Percentiles rank a stretch among this genome's conserved stretches.
Conservation (phyloP, 176 grass and related monocot genomes). For the Oryza nivara region DNA sequence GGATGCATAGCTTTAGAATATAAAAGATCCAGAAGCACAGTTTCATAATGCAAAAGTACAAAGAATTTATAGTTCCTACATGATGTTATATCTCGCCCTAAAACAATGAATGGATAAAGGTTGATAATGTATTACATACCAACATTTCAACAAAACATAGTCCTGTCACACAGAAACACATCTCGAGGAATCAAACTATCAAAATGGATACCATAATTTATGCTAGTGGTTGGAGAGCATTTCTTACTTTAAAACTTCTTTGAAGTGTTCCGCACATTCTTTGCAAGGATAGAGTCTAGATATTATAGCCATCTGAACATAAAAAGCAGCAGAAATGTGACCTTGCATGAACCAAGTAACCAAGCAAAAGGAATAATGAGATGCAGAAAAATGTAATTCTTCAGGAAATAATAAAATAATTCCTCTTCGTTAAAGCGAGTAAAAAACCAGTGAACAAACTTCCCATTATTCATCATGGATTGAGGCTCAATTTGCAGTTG, state of each 20-base stretch:
- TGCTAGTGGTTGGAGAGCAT: constrained; percentile 19
- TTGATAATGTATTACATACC: neutral
- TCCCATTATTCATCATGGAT: neutral
- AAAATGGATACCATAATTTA: constrained; percentile 1
- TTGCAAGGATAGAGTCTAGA: constrained; percentile 94
- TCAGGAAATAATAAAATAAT: neutral
- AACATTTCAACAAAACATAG: constrained; percentile 1
- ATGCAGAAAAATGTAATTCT: neutral
- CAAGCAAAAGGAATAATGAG: neutral
- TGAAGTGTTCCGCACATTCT: constrained; percentile 95
- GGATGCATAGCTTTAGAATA: neutral
- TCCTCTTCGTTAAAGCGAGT: neutral
- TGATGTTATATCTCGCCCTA: neutral
- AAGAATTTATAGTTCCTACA: neutral
- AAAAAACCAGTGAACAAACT: neutral
- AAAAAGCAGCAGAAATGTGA: constrained; percentile 36
- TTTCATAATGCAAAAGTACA: constrained; percentile 10
- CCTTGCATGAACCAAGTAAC: constrained; percentile 24
- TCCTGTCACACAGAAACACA: neutral
- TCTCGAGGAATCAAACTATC: neutral
- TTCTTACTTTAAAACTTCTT: constrained; percentile 95
- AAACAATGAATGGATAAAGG: neutral
- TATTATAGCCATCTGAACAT: constrained; percentile 81
- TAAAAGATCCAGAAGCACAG: neutral
- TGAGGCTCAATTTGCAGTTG: neutral